A percentile compares a stretch with the other conserved stretches of the same genome.
Conservation (phyloP, 352 stramenopile genomes). For the Pythium chondricola region DNA sequence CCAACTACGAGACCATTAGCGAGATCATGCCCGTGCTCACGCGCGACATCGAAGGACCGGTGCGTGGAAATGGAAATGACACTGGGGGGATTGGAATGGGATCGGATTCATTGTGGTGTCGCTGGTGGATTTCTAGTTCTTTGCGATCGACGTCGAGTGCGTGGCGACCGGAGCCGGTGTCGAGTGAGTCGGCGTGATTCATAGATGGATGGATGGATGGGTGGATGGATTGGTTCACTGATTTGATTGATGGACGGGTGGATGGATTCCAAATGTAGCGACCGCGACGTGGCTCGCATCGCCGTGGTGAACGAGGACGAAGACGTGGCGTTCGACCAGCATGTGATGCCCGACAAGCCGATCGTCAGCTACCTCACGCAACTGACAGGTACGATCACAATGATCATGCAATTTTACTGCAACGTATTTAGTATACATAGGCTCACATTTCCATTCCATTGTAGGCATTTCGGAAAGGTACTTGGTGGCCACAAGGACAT, state of each 20-base stretch:
- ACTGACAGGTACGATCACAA: conserved; percentile 46
- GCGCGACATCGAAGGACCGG: conserved; percentile 69
- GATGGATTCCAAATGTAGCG: conserved; percentile 27
- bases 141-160: conserved; percentile 92
- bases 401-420: neutral
- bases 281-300: conserved; percentile 87
- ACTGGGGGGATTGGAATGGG: neutral
- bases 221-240: too few species aligned
- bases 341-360: conserved; percentile 80
- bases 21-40: conserved; percentile 73
- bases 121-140: conserved; percentile 64
- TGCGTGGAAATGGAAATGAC: conserved; percentile 22
- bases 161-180: conserved; percentile 82
- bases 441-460: neutral
- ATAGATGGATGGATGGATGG: too few species aligned
- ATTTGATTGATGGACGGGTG: too few species aligned
- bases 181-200: too few species aligned
- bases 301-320: conserved; percentile 86
- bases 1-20: conserved; percentile 64
- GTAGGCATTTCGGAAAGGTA: conserved; percentile 70
- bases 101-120: neutral
- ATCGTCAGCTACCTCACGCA: conserved; percentile 90
- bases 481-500: too few species aligned
- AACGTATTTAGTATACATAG: neutral
- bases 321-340: conserved; percentile 78